A percentile compares a stretch with the other conserved stretches of the same genome.
Conservation (phyloP, 2,329 filamentous ascomycete species). For the Microsporum canis region DNA sequence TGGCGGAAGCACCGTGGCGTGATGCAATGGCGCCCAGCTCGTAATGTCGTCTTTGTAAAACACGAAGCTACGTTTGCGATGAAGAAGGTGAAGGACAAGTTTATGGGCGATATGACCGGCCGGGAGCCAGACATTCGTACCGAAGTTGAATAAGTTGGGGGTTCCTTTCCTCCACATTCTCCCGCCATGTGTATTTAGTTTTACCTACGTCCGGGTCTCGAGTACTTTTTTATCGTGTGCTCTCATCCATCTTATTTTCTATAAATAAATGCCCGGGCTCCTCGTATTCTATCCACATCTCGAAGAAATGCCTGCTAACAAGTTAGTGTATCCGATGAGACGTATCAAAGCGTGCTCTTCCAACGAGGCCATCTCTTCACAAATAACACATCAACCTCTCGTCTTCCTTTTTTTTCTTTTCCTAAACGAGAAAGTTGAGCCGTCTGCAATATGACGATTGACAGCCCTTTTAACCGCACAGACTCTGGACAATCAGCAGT, state of each 20-base stretch:
- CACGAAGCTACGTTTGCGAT: slow-evolving; percentile 72
- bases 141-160: slow-evolving; percentile 33
- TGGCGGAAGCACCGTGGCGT: slow-evolving; percentile 77
- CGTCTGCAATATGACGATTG: neutral
- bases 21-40: slow-evolving; percentile 90
- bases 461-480: neutral
- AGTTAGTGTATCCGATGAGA: neutral
- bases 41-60: slow-evolving; percentile 78
- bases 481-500: neutral
- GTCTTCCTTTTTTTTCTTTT: neutral
- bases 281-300: neutral
- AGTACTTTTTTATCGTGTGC: too few relatives aligned
- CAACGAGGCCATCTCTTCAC: neutral
- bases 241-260: neutral
- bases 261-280: neutral
- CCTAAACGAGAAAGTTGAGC: neutral
- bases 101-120: slow-evolving; percentile 60
- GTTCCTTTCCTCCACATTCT: neutral
- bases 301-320: neutral
- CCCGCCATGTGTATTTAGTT: neutral
- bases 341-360: neutral
- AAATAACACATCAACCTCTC: neutral
- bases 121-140: slow-evolving; percentile 83
- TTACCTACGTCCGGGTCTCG: too few relatives aligned
- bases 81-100: slow-evolving; percentile 61